Conservation (phyloP, 495 filamentous ascomycete genomes). For the Penicillium verhagenii region DNA sequence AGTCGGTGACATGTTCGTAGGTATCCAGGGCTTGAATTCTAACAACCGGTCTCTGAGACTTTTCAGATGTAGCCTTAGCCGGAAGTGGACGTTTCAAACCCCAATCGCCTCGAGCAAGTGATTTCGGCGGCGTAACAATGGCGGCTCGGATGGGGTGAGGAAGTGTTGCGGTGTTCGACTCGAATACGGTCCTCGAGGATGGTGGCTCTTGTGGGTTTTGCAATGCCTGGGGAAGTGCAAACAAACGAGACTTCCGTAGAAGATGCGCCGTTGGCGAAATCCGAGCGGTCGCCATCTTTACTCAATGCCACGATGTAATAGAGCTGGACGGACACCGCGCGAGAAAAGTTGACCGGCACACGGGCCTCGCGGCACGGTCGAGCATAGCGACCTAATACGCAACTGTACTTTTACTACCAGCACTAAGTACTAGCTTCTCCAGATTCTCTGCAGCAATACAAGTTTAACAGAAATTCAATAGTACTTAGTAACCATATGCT, state of each 20-base stretch:
- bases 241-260: constrained; percentile 63
- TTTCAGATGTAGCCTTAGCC: constrained; percentile 63
- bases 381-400: constrained; percentile 16
- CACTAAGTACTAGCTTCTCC: no score
- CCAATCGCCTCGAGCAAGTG: constrained; percentile 85
- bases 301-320: constrained; percentile 24
- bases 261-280: constrained; percentile 62
- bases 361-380: constrained; percentile 20
- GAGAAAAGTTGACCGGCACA: constrained; percentile 39
- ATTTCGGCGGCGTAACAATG: constrained; percentile 75
- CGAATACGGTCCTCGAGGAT: constrained; percentile 40
- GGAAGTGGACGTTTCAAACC: constrained; percentile 88
- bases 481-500: no score
- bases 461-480: no score
- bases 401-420: background rate
- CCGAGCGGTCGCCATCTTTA: constrained; percentile 48
- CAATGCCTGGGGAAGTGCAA: constrained; percentile 60
- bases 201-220: constrained; percentile 42
- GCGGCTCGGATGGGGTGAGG: constrained; percentile 80
- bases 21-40: constrained; percentile 76
- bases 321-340: constrained; percentile 20
- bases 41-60: constrained; percentile 67
- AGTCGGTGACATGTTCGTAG: constrained; percentile 89
- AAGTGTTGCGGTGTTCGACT: constrained; percentile 67
- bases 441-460: no score